These are phyloP conservation scores for Atractiella rhizophila DNA, from an alignment of 768 basidiomycete species.

Conservation along the genomic window DNA sequence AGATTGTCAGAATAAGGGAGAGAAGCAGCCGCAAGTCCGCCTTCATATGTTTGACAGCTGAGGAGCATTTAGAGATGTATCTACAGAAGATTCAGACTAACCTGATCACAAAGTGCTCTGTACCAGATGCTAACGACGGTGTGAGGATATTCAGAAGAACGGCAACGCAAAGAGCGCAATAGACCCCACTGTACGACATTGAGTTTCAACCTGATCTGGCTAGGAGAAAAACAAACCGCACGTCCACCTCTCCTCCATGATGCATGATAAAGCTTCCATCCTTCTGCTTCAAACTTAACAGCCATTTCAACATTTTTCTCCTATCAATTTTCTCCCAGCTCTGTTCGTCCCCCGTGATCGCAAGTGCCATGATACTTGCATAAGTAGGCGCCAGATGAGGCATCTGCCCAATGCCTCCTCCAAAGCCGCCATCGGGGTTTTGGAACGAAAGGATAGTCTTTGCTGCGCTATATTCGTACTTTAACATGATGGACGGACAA, in stretches of 20 bases:
- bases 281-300: conserved; percentile 68
- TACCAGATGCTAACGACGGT: conserved; percentile 53
- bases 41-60: conserved; percentile 87
- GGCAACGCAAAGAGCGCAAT: conserved; percentile 66
- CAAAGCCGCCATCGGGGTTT: conserved; percentile 68
- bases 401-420: conserved; percentile 68
- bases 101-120: conserved; percentile 47
- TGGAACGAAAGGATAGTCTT: conserved; percentile 58
- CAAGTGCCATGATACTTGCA: conserved; percentile 57
- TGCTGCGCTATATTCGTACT: conserved; percentile 32
- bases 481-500: too few relatives aligned
- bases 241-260: conserved; percentile 70
- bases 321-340: conserved; percentile 28
- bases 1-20: conserved; percentile 34
- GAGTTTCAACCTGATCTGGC: background rate
- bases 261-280: conserved; percentile 86
- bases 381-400: conserved; percentile 77
- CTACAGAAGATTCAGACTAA: background rate
- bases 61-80: background rate
- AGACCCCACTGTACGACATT: conserved; percentile 42
- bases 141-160: conserved; percentile 64
- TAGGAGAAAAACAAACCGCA: conserved; percentile 33
- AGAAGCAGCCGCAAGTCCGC: conserved; percentile 63
- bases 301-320: conserved; percentile 56
- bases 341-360: conserved; percentile 38